Evolutionary conservation across 176 grass and related monocot species (phyloP).

Genomic region (Musa itinerans): DNA sequence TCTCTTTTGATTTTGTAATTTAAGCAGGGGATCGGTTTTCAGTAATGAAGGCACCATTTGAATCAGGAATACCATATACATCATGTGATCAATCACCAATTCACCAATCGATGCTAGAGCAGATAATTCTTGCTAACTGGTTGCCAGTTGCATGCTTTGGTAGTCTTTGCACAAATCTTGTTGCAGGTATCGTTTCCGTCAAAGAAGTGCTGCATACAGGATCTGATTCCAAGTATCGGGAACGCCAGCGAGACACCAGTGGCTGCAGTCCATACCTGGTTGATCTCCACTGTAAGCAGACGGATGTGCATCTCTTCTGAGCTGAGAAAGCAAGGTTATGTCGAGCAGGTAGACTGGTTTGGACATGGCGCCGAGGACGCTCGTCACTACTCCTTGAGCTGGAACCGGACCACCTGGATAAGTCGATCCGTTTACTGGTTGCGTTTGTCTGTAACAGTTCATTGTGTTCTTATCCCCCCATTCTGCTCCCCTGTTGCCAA

Average conservation of each 20-base stretch:
- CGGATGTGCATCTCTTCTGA: slow-evolving; percentile 77
- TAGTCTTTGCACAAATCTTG: not conserved
- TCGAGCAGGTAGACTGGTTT: slow-evolving; percentile 81
- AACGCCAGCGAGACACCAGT: slow-evolving; percentile 92
- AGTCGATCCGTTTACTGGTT: slow-evolving; percentile 46
- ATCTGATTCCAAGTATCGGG: slow-evolving; percentile 98
- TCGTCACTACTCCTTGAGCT: slow-evolving; percentile 48
- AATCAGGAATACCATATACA: not conserved
- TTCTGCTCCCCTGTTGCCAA: slow-evolving; percentile 36
- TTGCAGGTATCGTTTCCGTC: not conserved
- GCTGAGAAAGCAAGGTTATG: slow-evolving; percentile 89
- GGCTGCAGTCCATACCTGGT: slow-evolving; percentile 78
- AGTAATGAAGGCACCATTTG: not conserved
- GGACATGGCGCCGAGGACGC: slow-evolving; percentile 41
- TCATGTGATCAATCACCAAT: not conserved
- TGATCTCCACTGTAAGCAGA: slow-evolving; percentile 74
- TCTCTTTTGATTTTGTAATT: not conserved
- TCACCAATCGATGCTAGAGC: not conserved
- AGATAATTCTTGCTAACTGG: not conserved
- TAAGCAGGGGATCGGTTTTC: not conserved
- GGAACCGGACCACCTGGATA: slow-evolving; percentile 45
- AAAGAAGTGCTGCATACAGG: slow-evolving; percentile 36
- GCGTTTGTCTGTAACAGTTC: slow-evolving; percentile 50
- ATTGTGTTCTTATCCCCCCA: slow-evolving; percentile 43
- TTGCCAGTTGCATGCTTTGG: not conserved